Base-by-base conservation (phyloP, 768 basidiomycete species). In the Termitomyces sp. region DNA sequence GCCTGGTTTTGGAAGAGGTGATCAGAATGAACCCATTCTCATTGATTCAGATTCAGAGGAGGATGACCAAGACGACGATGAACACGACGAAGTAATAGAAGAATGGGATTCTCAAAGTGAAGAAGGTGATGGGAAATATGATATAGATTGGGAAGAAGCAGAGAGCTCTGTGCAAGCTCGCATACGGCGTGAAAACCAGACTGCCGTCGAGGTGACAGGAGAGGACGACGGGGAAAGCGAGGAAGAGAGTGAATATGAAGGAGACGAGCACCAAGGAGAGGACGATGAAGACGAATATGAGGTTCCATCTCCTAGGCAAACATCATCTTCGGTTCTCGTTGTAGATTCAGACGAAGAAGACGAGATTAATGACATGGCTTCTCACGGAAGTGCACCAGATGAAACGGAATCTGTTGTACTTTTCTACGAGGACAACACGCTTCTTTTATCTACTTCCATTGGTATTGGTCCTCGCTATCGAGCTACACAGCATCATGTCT, bases 11-110 rank as follows among this genome's bases (percentile, higher is more conserved):
- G 70, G 72, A 22, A 66, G 64, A 41, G 73, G 69, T 42, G 70
- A 66, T 34, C 64, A 65, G 34, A 58, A 69, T 41, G 69, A 77
- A 49, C 81, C 80, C 14, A 82, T 83, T 50, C 77, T 79, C 58
- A 73, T 80, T 35, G 66, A 62, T 37, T 67, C 66, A 35, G 75
- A 70, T 50, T 74, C 72, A 12, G 72, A 70, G 19, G 58, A 65
- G 40, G 64, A 64, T 44, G 62, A 62, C 14, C 64, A 66, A 14
- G 68, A 66, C 34, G 70, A 71, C 11, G 65, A 67, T 35, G 60
- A 68, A 53, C 58, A 64, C 22, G 61, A 61, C 15, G 64, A 65
- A 26, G 57, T 58, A 5, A 62, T 55, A 24, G 51, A 58, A 14
- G 63, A 53, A 30, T 58, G 58, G 58, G 60, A 60, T 10, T 64